These are phyloP conservation scores for Rosa lucieae DNA, from an alignment of 306 rosid species.

Conservation along the genomic window DNA sequence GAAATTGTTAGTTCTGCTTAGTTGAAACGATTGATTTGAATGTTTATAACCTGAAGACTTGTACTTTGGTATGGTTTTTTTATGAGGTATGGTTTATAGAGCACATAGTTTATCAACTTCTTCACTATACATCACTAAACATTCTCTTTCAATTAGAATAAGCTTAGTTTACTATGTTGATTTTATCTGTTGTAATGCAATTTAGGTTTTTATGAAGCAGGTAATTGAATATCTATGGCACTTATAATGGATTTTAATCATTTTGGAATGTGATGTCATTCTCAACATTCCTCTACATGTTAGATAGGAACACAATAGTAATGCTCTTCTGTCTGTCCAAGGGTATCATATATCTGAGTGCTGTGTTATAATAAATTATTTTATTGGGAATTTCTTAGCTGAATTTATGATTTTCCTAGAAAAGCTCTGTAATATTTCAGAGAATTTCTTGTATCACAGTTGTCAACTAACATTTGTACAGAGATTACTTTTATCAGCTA, in stretches of 20 bases:
- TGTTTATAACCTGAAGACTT: not conserved
- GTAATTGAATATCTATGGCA: not conserved
- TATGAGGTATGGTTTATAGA: not conserved
- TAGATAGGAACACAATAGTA: not conserved
- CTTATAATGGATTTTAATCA: not conserved
- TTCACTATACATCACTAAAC: not conserved
- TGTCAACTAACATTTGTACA: not conserved
- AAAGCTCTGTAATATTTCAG: not conserved
- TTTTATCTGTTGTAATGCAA: not conserved
- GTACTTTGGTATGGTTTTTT: not conserved
- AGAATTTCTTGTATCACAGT: not conserved
- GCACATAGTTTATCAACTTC: not conserved
- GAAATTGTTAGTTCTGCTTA: not conserved
- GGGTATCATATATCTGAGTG: not conserved
- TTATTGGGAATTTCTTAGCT: not conserved
- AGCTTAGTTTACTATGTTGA: slow-evolving; percentile 6
- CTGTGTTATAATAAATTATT: not conserved
- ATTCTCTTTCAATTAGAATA: not conserved
- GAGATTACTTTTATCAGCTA: slow-evolving; percentile 16
- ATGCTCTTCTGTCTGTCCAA: not conserved
- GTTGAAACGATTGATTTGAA: not conserved
- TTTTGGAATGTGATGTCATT: not conserved
- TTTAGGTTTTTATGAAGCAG: not conserved
- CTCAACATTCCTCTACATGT: not conserved
- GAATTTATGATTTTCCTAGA: not conserved